Base-by-base conservation (phyloP, 2,329 filamentous ascomycete genomes). In the Microsporum ferrugineum region DNA sequence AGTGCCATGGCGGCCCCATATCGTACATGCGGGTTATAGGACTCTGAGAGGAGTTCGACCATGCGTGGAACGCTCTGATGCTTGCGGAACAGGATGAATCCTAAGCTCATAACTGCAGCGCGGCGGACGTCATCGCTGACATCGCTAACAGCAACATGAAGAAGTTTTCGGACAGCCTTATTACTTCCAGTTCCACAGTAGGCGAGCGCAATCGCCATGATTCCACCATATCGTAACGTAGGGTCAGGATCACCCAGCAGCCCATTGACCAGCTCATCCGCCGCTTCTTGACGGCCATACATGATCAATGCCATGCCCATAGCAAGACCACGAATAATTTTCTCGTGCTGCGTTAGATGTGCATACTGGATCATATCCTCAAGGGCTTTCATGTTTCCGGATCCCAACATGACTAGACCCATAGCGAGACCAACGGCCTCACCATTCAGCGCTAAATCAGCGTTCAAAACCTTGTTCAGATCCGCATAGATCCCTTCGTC, bases 1-100 rank as follows among this genome's bases (percentile, higher is more conserved):
- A 99, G 84, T 49, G 95, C 95, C 91, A 99, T 96, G 59, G 94
- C 94, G 23, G 94, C 95, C 71, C 94, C 94, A 70, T 99, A 99
- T 62, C 94, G 87, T 55, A 99, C 94, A 71, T 99, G 94, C 23
- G 94, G 94, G 77, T 99, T 99, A 80, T 99, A 99, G 0, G 92
- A 97, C 75, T 99, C 95, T 3, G 94, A 94, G 23, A 99, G 85
- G 58, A 99, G 84, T 77, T 99, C 95, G 45, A 99, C 94, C 91
- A 99, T 99, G 65, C 95, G 89, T 59, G 95, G 95, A 14, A 99
- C 94, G 69, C 91, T 96, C 68, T 90, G 89, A 53, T 95, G 90
- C 80, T 97, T 99, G 65, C 94, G 84, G 88, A 99, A 99, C 33
- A 99, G 84, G 66, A 99, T 96, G 76, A 99, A 99, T 47, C 94